These are phyloP conservation scores for Carex sylvatica DNA, from an alignment of 202 grass and related monocot species.

Conservation along the genomic window DNA sequence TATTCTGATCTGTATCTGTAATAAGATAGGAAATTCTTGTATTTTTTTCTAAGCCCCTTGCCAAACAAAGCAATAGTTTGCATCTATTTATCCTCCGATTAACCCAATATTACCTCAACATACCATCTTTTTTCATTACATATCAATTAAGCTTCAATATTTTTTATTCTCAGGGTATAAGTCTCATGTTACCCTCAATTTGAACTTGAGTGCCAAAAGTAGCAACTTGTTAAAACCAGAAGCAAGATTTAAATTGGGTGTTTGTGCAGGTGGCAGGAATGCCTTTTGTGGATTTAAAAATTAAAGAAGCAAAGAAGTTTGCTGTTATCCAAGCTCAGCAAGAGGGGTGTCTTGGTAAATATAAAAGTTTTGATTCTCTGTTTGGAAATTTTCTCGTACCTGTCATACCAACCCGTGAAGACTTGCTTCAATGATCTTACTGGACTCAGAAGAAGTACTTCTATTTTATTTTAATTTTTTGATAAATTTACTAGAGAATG, in stretches of 20 bases:
- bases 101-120: neutral
- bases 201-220: neutral
- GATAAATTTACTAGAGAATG: neutral
- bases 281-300: conserved; percentile 43
- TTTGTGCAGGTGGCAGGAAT: conserved; percentile 42
- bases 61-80: neutral
- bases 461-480: neutral
- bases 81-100: neutral
- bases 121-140: conserved; percentile 7
- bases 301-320: conserved; percentile 71
- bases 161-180: neutral
- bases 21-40: neutral
- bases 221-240: neutral
- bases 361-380: conserved; percentile 74
- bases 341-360: conserved; percentile 77
- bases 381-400: conserved; percentile 89
- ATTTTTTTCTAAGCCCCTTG: neutral
- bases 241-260: neutral
- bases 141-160: neutral
- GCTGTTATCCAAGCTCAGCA: conserved; percentile 61
- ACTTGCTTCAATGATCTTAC: conserved; percentile 7
- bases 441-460: neutral
- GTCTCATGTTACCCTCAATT: neutral
- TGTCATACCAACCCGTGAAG: conserved; percentile 48
- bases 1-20: neutral